Base-by-base conservation (phyloP, 2,329 filamentous ascomycete species). In the Fusarium bactridioides region DNA sequence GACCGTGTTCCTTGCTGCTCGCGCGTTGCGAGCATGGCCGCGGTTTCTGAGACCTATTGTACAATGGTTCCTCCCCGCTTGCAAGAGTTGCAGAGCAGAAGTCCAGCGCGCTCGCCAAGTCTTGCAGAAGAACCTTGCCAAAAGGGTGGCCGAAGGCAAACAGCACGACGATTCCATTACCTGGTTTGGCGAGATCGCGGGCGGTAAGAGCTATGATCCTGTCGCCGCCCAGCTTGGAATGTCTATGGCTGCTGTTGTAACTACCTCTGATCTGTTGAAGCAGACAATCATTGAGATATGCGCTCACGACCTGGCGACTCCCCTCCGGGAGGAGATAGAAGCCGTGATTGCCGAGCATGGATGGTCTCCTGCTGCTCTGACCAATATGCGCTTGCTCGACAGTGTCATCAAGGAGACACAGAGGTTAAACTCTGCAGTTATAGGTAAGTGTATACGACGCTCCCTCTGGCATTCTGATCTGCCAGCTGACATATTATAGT, bases 401-500 rank as follows among this genome's bases (percentile, higher is more conserved):
- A 48, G 45, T 18, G 45, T 48, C 21, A 48, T 48, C 27, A 48
- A 48, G 21, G 45, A 48, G 10, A 48, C 45, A 9, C 45, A 48
- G 3, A 31, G 45, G 7, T 13, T 48, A 2, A 48, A 48, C 27
- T 48, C 45, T 10, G 45, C 45, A 5, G 45, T 48, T 7, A 48
- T 48, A 18, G 45, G 27, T 48, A n/a, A 0, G 45, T n/a, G 7
- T 10, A 31, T 12, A 10, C 10, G 5, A 18, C 7, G 21, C 27
- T n/a, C 15, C 3, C 21, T 9, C 15, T 3, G 10, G 3, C 5
- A 31, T 31, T 4, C 0, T 18, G 4, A n/a, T 47, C 19, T 0
- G 7, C 0, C 0, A 3, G 0, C 1, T 47, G 2, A 48, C 27
- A 31, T 10, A 4, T 7, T 23, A 18, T 8, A 48, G 45, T 48